phyloP scores from a whole-genome alignment of 352 stramenopile genomes.

The Globisporangium parvum region DNA sequence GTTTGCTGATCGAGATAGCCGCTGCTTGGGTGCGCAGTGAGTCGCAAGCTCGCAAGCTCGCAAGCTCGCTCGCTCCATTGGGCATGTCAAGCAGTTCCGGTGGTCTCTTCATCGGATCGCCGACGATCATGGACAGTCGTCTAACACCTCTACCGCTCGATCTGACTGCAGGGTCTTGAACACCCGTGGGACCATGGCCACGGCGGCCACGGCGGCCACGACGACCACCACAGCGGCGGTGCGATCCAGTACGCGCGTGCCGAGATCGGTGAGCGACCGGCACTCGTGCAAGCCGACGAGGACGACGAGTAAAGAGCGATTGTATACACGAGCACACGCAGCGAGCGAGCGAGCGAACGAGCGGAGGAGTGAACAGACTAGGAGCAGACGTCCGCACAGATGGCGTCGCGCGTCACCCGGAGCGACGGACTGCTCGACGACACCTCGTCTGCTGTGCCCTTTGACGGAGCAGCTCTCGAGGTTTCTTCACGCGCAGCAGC shows the following conservation, averaged over 20 bases:
- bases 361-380: no score
- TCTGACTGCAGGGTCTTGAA: slow-evolving; percentile 53
- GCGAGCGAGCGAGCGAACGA: background rate
- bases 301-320: slow-evolving; percentile 33
- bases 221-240: slow-evolving; percentile 27
- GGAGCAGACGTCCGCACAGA: background rate
- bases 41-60: no score
- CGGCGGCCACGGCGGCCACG: slow-evolving; percentile 35
- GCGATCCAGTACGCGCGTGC: slow-evolving; percentile 60
- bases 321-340: background rate
- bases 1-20: background rate
- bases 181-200: slow-evolving; percentile 83
- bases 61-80: background rate
- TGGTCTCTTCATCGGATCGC: slow-evolving; percentile 5
- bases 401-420: background rate
- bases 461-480: background rate
- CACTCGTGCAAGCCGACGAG: slow-evolving; percentile 42
- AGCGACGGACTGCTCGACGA: background rate
- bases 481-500: no score
- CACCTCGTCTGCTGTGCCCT: background rate
- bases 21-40: background rate
- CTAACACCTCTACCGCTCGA: background rate
- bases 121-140: background rate
- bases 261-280: slow-evolving; percentile 57
- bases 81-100: background rate